Evolutionary conservation across 768 basidiomycete species (phyloP).

Genomic region (Mycena rebaudengoi): DNA sequence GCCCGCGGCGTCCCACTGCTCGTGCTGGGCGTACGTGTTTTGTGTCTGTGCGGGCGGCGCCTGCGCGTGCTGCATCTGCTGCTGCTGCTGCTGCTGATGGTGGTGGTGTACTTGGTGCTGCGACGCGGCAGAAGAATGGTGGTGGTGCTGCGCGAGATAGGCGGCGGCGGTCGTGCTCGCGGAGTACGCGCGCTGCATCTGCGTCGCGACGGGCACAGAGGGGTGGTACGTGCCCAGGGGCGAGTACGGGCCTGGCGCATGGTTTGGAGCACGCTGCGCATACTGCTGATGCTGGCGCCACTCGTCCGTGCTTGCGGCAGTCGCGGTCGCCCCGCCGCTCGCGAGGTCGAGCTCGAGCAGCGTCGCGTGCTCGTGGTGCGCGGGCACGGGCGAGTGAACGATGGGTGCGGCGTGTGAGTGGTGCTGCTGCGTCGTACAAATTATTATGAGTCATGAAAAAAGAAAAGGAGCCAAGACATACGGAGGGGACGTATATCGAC

Average conservation of each 20-base stretch:
- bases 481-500: not conserved
- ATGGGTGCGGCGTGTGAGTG: conserved; percentile 1
- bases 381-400: no score
- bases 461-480: not conserved
- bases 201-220: not conserved
- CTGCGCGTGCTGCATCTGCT: not conserved
- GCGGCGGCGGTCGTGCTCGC: not conserved
- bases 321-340: no score
- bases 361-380: not conserved
- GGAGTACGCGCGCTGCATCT: not conserved
- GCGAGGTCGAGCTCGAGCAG: conserved; percentile 16
- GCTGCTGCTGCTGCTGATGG: not conserved
- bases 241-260: no score
- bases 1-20: not conserved
- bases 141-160: no score
- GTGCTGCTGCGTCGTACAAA: not conserved
- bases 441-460: not conserved
- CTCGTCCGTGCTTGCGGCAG: not conserved
- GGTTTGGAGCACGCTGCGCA: no score
- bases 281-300: not conserved
- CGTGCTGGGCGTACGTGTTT: not conserved
- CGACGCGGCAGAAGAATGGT: no score
- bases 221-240: no score
- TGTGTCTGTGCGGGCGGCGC: not conserved
- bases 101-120: conserved; percentile 1